Base-by-base conservation (phyloP, 1,284 basidiomycete genomes). In the Vanrija sp. region DNA sequence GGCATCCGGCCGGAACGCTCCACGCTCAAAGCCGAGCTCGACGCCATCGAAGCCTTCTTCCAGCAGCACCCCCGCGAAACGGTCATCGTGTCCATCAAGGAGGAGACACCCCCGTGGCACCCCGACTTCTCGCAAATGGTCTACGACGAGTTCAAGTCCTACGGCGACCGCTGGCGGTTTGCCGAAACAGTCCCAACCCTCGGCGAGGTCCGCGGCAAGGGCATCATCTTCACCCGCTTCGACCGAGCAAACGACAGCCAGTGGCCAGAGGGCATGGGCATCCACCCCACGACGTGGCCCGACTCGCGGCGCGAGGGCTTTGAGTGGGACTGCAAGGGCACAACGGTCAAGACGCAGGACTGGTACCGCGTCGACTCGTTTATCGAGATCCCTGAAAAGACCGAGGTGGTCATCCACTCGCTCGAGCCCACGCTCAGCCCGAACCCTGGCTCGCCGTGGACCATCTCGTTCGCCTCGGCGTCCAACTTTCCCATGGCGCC, bases 51-150 rank as follows among this genome's bases (percentile, higher is more conserved):
- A 60, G 61, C 68, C 2, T 95, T 89, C 73, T 81, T 94, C 37
- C 79, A 79, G 8, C 77, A 79, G 0, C 79, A 85, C 1, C 78
- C 75, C 3, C 79, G 78, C 38, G 90, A 94, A 72, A 86, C 87
- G 0, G 69, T 94, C 38, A 80, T 94, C 36, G 83, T 92, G 76
- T 90, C 84, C 12, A 82, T 95, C 68, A 93, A 94, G 71, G 87
- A 93, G 69, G 91, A 94, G 69, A 85, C 63, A 5, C 68, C 72
- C 20, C 62, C 63, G 8, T 58, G 49, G 27, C 59, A 64, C 66
- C 63, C 53, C 2, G 14, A 60, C 10, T 92, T 92, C 73, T 86
- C 87, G 0, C 63, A 72, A 27, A 72, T 84, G 10, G 86, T 93
- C 7, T 82, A 81, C 47, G 75, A 82, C 37, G 85, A 85, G 52